Base-by-base conservation (phyloP, 108 stramenopile genomes). In the Cyclotella baltica region DNA sequence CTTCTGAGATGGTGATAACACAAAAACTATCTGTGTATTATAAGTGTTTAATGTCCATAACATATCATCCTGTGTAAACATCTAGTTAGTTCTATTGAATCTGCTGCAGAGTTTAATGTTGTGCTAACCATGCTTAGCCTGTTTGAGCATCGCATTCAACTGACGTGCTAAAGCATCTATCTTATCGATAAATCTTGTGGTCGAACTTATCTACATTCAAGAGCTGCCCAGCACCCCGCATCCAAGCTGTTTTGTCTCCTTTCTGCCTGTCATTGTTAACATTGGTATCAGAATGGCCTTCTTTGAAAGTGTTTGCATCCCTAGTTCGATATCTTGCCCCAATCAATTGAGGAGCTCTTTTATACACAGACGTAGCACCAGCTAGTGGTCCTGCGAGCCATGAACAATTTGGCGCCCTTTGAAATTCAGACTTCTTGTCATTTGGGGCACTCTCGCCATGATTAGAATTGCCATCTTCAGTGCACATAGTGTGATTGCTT, bases 381-480 rank as follows among this genome's bases (percentile, higher is more conserved):
- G 62, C 62, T 2, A 63, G 62, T n/a, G 62, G 62, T 23, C 62
- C 62, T 20, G 62, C 62, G 38, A 63, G 62, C 62, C 62, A 63
- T 11, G 62, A 63, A 36, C 37, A n/a, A 20, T 63, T 40, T 40
- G 62, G 27, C 19, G 37, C 62, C 20, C 37, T 10, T 63, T 20
- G 62, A 29, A 63, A 63, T 20, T 63, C 22, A 63, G 62, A 38
- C 62, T 63, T 63, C 15, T 63, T 6, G 8, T 63, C 62, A 38
- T n/a, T 20, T 10, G 4, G 36, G 5, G 9, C 2, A 11, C 20
- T 8, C 13, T 63, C 62, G n/a, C 16, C 9, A 10, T 20, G 4
- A 63, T 5, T n/a, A 63, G 10, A 1, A 10, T 3, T 40, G 62
- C 38, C 62, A 36, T 63, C 62, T 29, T 29, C 20, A 5, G 62